phyloP scores from a whole-genome alignment of 768 basidiomycete species.

The Phaeotremella skinneri region DNA sequence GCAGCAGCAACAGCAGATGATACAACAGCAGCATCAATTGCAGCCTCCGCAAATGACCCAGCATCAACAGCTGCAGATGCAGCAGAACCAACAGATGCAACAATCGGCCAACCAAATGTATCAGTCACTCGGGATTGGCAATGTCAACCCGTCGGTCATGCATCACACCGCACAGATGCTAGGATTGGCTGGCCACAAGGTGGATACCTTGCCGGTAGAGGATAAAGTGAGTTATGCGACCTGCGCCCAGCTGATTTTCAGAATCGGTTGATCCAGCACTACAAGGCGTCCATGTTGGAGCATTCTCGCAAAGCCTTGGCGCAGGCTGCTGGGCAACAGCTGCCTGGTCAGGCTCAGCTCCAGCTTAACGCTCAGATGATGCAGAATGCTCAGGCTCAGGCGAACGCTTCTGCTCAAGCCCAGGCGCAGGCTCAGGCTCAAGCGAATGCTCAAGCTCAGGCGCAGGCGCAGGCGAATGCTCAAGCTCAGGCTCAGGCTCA shows the following conservation, averaged over 20 bases:
- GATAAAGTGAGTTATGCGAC: slow-evolving; percentile 32
- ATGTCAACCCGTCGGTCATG: slow-evolving; percentile 34
- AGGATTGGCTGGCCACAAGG: slow-evolving; percentile 37
- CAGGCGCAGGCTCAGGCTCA: slow-evolving; percentile 7
- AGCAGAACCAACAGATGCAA: slow-evolving; percentile 27
- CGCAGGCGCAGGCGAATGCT: neutral
- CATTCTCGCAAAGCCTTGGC: slow-evolving; percentile 36
- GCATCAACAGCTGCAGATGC: slow-evolving; percentile 6
- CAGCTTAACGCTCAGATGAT: slow-evolving; percentile 3
- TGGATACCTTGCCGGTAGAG: slow-evolving; percentile 30
- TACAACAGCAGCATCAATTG: neutral
- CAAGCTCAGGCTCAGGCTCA: slow-evolving; percentile 23
- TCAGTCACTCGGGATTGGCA: slow-evolving; percentile 31
- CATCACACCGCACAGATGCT: slow-evolving; percentile 30
- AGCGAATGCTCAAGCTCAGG: neutral
- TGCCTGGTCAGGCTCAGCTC: slow-evolving; percentile 8
- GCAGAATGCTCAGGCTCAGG: neutral
- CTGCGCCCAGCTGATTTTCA: slow-evolving; percentile 2
- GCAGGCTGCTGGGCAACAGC: slow-evolving; percentile 19
- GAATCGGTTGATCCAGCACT: slow-evolving; percentile 34
- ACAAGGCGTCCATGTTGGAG: slow-evolving; percentile 26
- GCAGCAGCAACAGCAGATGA: neutral
- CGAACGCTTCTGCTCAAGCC: neutral
- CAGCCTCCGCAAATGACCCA: neutral
- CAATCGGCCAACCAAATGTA: slow-evolving; percentile 38